Base-by-base conservation (phyloP, 1,139 yeast species). In the Magnusiomyces ingens region DNA sequence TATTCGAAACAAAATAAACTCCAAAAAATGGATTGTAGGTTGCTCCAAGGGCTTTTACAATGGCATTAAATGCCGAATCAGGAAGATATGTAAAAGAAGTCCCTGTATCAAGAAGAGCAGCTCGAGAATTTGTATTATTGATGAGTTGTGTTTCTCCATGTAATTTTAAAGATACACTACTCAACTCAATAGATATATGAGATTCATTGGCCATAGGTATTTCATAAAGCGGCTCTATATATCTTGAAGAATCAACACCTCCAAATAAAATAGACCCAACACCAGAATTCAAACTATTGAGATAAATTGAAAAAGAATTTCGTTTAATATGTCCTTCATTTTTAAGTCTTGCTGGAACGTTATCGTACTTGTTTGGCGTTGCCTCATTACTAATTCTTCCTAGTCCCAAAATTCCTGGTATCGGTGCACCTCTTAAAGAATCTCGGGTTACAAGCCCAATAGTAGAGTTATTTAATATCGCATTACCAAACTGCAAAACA, bases 181-280 rank as follows among this genome's bases (percentile, higher is more conserved):
- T 36, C 2, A 54, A 40, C 36, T 43, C 32, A 37, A 54, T 49
- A 18, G 55, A 44, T 15, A 54, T n/a, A 40, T 49, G 52, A 5
- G 51, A n/a, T 15, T 50, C 45, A 13, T 41, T 46, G 35, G 53
- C 37, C 50, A 55, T 57, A 17, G 66, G 67, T 36, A 66, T 53
- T 2, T 62, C 50, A 22, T 57, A 57, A 55, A 76, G 68, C 4
- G 62, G 55, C 1, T 80, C 80, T 1, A 63, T 41, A 59, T 73
- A 75, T 60, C 76, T 77, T 51, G 77, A 74, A 51, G 72, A 69
- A 61, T 78, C 82, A 38, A 78, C 74, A 2, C 79, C 82, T 2
- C 81, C 81, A 66, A 77, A 77, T 47, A 71, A 57, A 45, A 77
- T 67, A 42, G 69, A 63, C 1, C 82, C 82, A 6, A 66, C 52